Percentiles rank a stretch among this genome's conserved stretches.
Evolutionary conservation across 495 filamentous ascomycete genomes (phyloP).

Genomic region (Amorphotheca resinae): DNA sequence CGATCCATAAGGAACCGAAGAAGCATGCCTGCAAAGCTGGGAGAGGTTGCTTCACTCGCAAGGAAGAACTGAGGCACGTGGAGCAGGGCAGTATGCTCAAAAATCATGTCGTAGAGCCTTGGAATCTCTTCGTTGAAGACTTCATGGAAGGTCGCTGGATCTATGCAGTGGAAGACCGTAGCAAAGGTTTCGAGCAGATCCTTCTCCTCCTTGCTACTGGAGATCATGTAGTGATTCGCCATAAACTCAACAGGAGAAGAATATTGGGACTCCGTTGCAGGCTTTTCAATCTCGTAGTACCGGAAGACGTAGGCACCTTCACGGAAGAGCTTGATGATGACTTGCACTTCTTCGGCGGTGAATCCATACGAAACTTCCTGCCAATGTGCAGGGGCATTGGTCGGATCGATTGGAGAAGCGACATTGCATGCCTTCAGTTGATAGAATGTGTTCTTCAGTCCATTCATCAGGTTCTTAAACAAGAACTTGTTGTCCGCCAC

Average conservation of each 20-base stretch:
- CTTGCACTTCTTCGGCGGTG: slow-evolving; percentile 90
- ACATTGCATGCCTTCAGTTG: slow-evolving; percentile 82
- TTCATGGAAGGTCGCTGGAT: slow-evolving; percentile 96
- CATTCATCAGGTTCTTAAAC: slow-evolving; percentile 97
- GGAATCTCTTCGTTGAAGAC: slow-evolving; percentile 97
- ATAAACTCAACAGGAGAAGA: slow-evolving; percentile 77
- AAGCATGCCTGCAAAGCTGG: slow-evolving; percentile 95
- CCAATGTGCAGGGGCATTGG: slow-evolving; percentile 80
- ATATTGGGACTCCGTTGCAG: slow-evolving; percentile 58
- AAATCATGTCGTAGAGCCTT: slow-evolving; percentile 93
- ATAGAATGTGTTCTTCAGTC: slow-evolving; percentile 92
- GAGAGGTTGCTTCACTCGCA: slow-evolving; percentile 92
- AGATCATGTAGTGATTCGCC: slow-evolving; percentile 83
- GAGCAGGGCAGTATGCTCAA: slow-evolving; percentile 84
- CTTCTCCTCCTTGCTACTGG: slow-evolving; percentile 90
- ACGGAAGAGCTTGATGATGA: slow-evolving; percentile 94
- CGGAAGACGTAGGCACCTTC: slow-evolving; percentile 92
- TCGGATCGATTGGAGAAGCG: slow-evolving; percentile 54
- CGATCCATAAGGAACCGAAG: slow-evolving; percentile 93
- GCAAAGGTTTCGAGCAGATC: slow-evolving; percentile 96
- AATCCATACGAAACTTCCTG: slow-evolving; percentile 92
- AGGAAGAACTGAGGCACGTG: slow-evolving; percentile 98
- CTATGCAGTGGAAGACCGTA: slow-evolving; percentile 96
- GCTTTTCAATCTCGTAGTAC: slow-evolving; percentile 85
- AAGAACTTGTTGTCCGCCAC: slow-evolving; percentile 98